Evolutionary conservation across 2,329 filamentous ascomycete genomes (phyloP), one percentile per base, ranked within the genome.

Genomic region (Aspergillus awamori): DNA sequence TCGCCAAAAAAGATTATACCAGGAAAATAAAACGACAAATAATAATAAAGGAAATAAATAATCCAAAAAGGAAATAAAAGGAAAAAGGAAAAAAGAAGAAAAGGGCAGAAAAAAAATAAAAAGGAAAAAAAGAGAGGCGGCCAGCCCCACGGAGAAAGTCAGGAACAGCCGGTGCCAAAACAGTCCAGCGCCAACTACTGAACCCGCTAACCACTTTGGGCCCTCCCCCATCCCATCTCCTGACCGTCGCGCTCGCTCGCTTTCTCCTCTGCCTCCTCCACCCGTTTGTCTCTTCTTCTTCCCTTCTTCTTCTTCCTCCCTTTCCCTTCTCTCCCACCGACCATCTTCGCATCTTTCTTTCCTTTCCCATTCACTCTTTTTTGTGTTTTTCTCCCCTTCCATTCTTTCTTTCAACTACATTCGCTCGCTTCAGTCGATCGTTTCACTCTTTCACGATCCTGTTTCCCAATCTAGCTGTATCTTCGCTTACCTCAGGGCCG

Each of bases 371-470:
- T 75, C 70, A 70, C 69, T 72, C 70, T 69, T 72, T 67, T 68
- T 70, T 63, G 64, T 63, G 67, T 68, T 63, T 60, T 69, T 65
- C 64, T 69, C 63, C 67, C 61, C 65, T 69, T 66, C 65, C 63
- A 63, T 67, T 69, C 63, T 63, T 67, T 68, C 64, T 63, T 58
- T 63, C 64, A 66, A 65, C 71, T 67, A 67, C 67, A 70, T 72
- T 68, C 69, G 63, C 67, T 72, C 63, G 63, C 71, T 68, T 73
- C 70, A 74, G 75, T 77, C 69, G 75, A 68, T 77, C 77, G 80
- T 81, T 81, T 78, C 80, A 82, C 80, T 83, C 81, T 73, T 83
- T 83, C 74, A 81, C 79, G 80, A 79, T 78, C 74, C 72, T 76
- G 76, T 36, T 36, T 36, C 30, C 41, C 73, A 72, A 75, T 75